phyloP scores from a whole-genome alignment of 2,329 filamentous ascomycete species.

The Chaetomiaceae sp. region DNA sequence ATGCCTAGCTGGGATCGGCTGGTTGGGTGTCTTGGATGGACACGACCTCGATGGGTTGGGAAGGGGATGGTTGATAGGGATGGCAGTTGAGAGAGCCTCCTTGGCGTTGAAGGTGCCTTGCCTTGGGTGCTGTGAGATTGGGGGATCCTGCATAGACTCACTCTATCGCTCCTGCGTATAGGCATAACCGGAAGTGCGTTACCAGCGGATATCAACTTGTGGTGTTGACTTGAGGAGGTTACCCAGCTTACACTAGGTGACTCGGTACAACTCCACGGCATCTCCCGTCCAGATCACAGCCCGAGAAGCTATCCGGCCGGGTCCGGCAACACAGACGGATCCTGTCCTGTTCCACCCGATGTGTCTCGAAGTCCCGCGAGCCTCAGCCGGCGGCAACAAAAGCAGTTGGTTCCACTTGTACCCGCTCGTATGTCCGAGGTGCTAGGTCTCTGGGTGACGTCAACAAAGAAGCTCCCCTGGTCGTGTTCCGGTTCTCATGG shows the following conservation, averaged over 20 bases:
- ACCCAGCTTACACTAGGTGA: no score
- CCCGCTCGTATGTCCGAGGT: neutral
- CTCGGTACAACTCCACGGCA: no score
- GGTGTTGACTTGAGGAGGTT: neutral
- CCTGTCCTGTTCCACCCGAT: no score
- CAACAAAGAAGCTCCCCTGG: constrained; percentile 1
- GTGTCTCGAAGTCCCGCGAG: no score
- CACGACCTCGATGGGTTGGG: neutral
- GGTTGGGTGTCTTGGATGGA: neutral
- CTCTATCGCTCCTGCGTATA: constrained; percentile 2
- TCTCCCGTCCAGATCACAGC: no score
- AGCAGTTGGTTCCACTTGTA: neutral
- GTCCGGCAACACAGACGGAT: no score
- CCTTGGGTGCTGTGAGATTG: neutral
- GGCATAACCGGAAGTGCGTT: constrained; percentile 13
- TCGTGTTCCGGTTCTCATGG: no score
- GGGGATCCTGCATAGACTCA: neutral
- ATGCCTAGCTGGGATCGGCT: neutral
- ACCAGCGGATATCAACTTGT: constrained; percentile 3
- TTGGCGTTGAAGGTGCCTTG: neutral
- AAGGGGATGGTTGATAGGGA: neutral
- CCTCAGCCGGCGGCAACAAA: no score
- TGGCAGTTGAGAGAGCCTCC: neutral
- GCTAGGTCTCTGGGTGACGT: neutral
- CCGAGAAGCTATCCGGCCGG: no score